These are phyloP conservation scores for Populus simonii DNA, from an alignment of 345 rosid species.

Conservation along the genomic window DNA sequence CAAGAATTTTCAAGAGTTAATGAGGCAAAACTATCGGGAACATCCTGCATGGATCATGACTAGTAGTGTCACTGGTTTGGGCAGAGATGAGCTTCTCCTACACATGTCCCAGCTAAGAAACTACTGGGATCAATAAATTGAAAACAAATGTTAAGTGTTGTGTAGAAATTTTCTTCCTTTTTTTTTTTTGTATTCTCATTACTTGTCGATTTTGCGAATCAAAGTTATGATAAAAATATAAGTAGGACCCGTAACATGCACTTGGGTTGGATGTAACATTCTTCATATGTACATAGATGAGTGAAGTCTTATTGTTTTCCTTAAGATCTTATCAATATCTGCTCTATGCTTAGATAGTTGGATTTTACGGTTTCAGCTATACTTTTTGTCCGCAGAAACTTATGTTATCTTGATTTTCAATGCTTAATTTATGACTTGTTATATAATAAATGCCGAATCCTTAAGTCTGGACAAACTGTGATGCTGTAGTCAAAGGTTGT, in stretches of 20 bases:
- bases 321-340: no score
- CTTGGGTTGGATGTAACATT: not conserved
- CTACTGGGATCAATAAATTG: constrained; percentile 34
- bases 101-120: constrained; percentile 80
- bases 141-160: no score
- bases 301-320: not conserved
- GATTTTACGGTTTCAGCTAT: no score
- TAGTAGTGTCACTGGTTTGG: constrained; percentile 78
- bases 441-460: not conserved
- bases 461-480: not conserved
- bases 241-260: not conserved
- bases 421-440: no score
- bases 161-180: not conserved
- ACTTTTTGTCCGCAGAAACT: no score
- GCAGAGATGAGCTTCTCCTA: constrained; percentile 89
- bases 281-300: not conserved
- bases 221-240: not conserved
- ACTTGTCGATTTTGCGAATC: not conserved
- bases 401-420: no score
- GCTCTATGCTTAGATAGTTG: no score
- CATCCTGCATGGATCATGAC: constrained; percentile 96
- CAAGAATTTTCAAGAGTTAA: constrained; percentile 62
- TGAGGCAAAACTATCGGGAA: constrained; percentile 50
- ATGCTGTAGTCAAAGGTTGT: not conserved
- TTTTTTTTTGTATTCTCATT: not conserved